These are phyloP conservation scores for Ogataea trehalophila DNA, from an alignment of 805 yeast genomes.

Conservation along the genomic window DNA sequence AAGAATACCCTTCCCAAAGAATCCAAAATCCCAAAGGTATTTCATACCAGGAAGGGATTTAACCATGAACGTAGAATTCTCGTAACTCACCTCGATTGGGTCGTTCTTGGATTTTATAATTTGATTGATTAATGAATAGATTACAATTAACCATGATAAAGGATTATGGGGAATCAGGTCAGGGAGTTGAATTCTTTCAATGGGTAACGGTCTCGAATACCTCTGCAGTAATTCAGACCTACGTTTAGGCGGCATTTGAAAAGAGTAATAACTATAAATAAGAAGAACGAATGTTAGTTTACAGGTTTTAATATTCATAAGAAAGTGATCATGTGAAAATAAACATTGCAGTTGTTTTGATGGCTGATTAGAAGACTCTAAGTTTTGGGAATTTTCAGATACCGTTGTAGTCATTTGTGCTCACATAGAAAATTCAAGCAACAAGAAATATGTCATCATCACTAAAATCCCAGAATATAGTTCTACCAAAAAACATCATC, in stretches of 20 bases:
- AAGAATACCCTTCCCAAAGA: slow-evolving; percentile 87
- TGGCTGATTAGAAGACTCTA: neutral
- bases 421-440: slow-evolving; percentile 23
- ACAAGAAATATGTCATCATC: slow-evolving; percentile 10
- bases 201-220: slow-evolving; percentile 35
- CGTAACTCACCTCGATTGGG: slow-evolving; percentile 6
- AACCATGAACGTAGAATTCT: slow-evolving; percentile 35
- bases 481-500: neutral
- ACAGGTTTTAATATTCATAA: neutral
- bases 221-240: slow-evolving; percentile 4
- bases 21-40: slow-evolving; percentile 76
- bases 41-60: slow-evolving; percentile 41
- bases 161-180: slow-evolving; percentile 41
- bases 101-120: neutral
- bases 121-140: slow-evolving; percentile 22
- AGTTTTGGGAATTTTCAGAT: slow-evolving; percentile 23
- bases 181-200: slow-evolving; percentile 33
- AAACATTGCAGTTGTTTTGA: neutral
- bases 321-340: neutral
- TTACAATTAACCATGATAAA: slow-evolving; percentile 38
- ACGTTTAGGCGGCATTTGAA: slow-evolving; percentile 7
- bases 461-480: neutral
- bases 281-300: slow-evolving; percentile 5
- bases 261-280: neutral
- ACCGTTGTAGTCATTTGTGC: slow-evolving; percentile 36